Percentiles rank a stretch among this genome's conserved stretches.
These are phyloP conservation scores for Globisporangium middletonii DNA, from an alignment of 352 stramenopile species.

Conservation along the genomic window DNA sequence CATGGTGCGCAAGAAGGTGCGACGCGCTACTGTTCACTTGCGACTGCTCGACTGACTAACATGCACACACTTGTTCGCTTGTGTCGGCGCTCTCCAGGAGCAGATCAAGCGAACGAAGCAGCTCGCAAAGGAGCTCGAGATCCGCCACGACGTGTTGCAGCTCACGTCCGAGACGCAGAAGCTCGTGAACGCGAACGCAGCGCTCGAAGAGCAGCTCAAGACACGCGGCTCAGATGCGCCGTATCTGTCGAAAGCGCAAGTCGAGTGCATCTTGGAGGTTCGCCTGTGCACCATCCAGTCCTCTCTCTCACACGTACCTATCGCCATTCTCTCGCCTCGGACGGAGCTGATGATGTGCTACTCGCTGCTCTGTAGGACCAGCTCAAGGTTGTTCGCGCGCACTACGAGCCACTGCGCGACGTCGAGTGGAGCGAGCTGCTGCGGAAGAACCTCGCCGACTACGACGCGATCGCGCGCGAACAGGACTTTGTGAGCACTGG, in stretches of 20 bases:
- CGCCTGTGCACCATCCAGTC: neutral
- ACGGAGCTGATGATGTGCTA: neutral
- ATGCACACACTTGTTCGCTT: neutral
- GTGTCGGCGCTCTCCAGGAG: conserved; percentile 8
- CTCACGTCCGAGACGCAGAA: conserved; percentile 17
- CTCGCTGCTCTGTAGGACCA: conserved; percentile 5
- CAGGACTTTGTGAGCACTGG: conserved; percentile 22
- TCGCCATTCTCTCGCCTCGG: no score
- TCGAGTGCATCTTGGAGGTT: conserved; percentile 22
- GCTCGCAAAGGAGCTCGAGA: conserved; percentile 21
- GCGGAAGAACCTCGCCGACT: conserved; percentile 21
- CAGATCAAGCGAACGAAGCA: conserved; percentile 26
- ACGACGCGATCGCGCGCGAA: conserved; percentile 15
- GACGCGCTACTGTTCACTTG: neutral
- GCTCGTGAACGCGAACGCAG: conserved; percentile 20
- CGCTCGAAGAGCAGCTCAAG: conserved; percentile 11
- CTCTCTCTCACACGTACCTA: no score
- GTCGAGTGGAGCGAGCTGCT: conserved; percentile 15
- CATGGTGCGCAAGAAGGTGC: conserved; percentile 35
- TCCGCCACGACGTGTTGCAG: conserved; percentile 20
- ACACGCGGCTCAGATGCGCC: neutral
- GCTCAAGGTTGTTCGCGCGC: conserved; percentile 8
- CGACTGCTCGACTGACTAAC: neutral
- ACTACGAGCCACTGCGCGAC: conserved; percentile 5
- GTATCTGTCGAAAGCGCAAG: conserved; percentile 12